These are phyloP conservation scores for Knoxia roxburghii DNA, from an alignment of 257 asterid genomes.

Conservation along the genomic window DNA sequence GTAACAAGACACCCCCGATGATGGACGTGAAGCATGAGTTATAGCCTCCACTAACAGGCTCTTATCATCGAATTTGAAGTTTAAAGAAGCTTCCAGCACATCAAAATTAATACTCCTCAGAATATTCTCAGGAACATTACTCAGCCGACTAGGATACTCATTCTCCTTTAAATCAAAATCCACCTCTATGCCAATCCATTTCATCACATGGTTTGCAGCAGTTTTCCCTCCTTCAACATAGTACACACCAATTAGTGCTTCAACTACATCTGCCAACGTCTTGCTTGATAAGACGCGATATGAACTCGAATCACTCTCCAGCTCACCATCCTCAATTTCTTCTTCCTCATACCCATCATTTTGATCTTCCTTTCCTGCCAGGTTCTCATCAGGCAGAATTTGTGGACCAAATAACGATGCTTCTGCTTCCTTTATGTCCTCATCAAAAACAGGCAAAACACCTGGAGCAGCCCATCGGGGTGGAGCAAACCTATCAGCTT, in stretches of 20 bases:
- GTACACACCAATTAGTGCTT: conserved; percentile 88
- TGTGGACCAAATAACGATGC: conserved; percentile 48
- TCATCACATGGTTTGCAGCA: conserved; percentile 96
- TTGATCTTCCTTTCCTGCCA: conserved; percentile 21
- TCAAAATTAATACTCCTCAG: conserved; percentile 75
- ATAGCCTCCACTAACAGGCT: conserved; percentile 91
- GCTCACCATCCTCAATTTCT: conserved; percentile 95
- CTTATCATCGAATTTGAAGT: conserved; percentile 52
- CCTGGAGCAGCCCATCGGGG: conserved; percentile 99
- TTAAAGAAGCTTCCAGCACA: conserved; percentile 62
- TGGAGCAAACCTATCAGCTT: conserved; percentile 98
- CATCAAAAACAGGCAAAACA: conserved; percentile 90
- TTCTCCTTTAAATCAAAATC: conserved; percentile 66
- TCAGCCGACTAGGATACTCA: conserved; percentile 43
- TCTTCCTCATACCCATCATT: conserved; percentile 57
- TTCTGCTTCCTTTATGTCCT: conserved; percentile 66
- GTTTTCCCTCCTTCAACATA: conserved; percentile 90
- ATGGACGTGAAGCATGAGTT: conserved; percentile 98
- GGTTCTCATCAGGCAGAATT: conserved; percentile 19
- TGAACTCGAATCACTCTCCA: conserved; percentile 88
- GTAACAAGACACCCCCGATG: conserved; percentile 95
- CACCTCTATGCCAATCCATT: conserved; percentile 84
- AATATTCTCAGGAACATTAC: conserved; percentile 57
- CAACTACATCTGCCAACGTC: conserved; percentile 97
- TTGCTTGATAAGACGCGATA: conserved; percentile 96